Evolutionary conservation across 2,329 filamentous ascomycete genomes (phyloP), one percentile per base, ranked within the genome.

Genomic region (Scytalidium sp.): DNA sequence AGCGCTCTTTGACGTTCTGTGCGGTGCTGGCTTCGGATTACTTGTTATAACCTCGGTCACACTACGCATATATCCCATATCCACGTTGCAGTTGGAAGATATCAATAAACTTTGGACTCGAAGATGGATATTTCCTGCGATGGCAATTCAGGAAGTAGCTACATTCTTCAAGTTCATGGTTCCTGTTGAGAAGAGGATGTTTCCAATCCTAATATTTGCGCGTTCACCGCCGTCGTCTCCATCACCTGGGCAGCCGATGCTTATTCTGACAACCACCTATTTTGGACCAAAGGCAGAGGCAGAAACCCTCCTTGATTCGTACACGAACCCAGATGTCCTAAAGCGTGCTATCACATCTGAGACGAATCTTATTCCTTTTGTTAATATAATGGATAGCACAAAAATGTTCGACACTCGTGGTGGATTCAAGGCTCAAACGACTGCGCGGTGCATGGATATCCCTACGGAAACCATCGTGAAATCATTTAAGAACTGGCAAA

Each of bases 11-110:
- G 52, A 65, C 9, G 56, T 57, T 2, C 53, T 71, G 1, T 57
- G 66, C 15, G 68, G 68, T 2, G 67, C 62, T 5, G 68, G 68
- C 1, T 64, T 66, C 19, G 68, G 69, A 0, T 46, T 71, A 0
- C 62, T 65, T 1, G 58, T 69, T 4, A 56, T 71, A 9, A 64
- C 61, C 0, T 54, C 61, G n/a, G 25, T 64, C 0, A 67, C 57
- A 0, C 54, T 68, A 8, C 50, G 49, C 0, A 55, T 48, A 0
- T 66, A 60, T 17, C 55, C 56, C 4, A 50, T 71, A 0, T 49
- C 58, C 0, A 27, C 36, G 4, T 59, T 71, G 7, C 43, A 52
- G n/a, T 50, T 70, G 45, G 46, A 56, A 0, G 59, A 63, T 1
- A 47, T 62, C 40, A 36, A 27, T 7, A 64, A 63, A 20, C 50